Percentiles rank a stretch among this genome's conserved stretches.
These are phyloP conservation scores for Chalara sp. DNA, from an alignment of 2,329 filamentous ascomycete species.

Conservation along the genomic window DNA sequence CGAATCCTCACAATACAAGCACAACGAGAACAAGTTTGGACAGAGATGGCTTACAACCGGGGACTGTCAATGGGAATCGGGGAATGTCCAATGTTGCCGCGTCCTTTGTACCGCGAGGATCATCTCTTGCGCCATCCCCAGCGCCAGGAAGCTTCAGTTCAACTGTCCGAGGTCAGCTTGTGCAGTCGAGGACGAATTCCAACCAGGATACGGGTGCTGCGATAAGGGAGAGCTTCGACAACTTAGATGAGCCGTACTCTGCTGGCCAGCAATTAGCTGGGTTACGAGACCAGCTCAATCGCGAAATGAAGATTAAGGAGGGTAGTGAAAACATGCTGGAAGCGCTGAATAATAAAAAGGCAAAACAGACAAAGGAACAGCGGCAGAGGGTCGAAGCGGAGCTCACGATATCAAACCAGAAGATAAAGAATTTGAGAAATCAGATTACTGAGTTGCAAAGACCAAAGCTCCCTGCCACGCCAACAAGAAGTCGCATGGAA, in stretches of 20 bases:
- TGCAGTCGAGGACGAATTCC: slow-evolving; percentile 17
- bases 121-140: slow-evolving; percentile 64
- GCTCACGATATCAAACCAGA: slow-evolving; percentile 77
- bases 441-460: slow-evolving; percentile 54
- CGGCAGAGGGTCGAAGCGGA: slow-evolving; percentile 76
- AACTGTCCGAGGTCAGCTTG: slow-evolving; percentile 68
- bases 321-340: slow-evolving; percentile 97
- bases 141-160: slow-evolving; percentile 84
- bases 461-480: slow-evolving; percentile 36
- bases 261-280: slow-evolving; percentile 69
- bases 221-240: background rate
- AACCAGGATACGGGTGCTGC: background rate
- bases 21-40: slow-evolving; percentile 45
- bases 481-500: slow-evolving; percentile 46
- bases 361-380: slow-evolving; percentile 89
- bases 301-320: slow-evolving; percentile 96
- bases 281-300: slow-evolving; percentile 79
- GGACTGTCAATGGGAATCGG: slow-evolving; percentile 37
- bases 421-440: slow-evolving; percentile 53
- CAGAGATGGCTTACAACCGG: slow-evolving; percentile 47
- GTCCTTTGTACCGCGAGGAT: slow-evolving; percentile 59
- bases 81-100: slow-evolving; percentile 46
- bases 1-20: slow-evolving; percentile 31
- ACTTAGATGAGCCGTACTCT: background rate
- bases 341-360: slow-evolving; percentile 87